phyloP scores from a whole-genome alignment of 768 basidiomycete genomes.

The Cystoderma amianthinum region DNA sequence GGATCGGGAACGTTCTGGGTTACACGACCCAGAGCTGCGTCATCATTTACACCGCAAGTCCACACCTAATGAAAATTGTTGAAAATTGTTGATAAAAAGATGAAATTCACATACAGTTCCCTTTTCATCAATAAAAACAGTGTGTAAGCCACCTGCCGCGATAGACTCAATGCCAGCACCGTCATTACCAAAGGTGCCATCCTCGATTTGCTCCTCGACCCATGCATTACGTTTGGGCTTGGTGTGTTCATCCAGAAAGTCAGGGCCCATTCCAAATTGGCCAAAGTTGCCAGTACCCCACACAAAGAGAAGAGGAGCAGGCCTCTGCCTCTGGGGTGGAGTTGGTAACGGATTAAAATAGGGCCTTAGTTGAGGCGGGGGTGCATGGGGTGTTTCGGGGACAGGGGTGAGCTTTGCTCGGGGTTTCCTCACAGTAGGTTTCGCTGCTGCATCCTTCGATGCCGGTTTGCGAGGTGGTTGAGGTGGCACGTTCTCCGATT shows the following conservation, averaged over 20 bases:
- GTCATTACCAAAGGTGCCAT: conserved; percentile 62
- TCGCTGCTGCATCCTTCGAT: conserved; percentile 13
- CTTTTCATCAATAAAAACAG: conserved; percentile 80
- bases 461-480: conserved; percentile 19
- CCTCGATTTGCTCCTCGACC: conserved; percentile 69
- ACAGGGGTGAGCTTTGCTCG: conserved; percentile 5
- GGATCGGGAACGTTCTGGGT: conserved; percentile 60
- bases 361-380: conserved; percentile 32
- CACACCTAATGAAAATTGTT: conserved; percentile 47
- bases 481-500: conserved; percentile 35
- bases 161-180: conserved; percentile 79
- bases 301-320: conserved; percentile 68
- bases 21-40: conserved; percentile 79
- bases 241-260: conserved; percentile 60
- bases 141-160: conserved; percentile 84
- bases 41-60: conserved; percentile 85
- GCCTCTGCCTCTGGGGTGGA: conserved; percentile 48
- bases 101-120: conserved; percentile 68
- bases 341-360: conserved; percentile 64
- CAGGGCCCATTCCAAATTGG: conserved; percentile 88
- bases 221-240: conserved; percentile 74
- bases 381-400: conserved; percentile 24
- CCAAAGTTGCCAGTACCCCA: conserved; percentile 95
- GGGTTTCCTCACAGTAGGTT: conserved; percentile 9
- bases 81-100: not conserved